Base-by-base conservation (phyloP, 164 flowering plant genomes). In the Akebia trifoliata region DNA sequence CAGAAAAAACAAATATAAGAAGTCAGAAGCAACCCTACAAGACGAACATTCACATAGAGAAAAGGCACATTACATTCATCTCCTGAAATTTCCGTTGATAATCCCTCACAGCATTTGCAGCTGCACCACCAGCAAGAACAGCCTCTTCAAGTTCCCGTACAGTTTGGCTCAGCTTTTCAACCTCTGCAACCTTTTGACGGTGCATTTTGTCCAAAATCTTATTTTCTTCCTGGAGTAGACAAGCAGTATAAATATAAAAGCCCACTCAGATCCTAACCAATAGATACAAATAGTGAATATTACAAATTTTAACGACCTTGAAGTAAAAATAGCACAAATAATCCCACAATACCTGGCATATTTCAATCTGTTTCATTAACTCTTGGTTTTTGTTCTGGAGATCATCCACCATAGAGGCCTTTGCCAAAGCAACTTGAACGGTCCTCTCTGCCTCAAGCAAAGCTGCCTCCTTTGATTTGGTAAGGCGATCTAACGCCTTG, bases 391-490 rank as follows among this genome's bases (percentile, higher is more conserved):
- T 90, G 60, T 93, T 93, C 63, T 93, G 99, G 30, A 93, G 87
- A 72, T 93, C 97, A 78, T 93, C 99, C 57, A 93, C 99, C 96
- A 90, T 80, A 34, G 97, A 90, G 21, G 99, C 99, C 79, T 87
- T 93, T 42, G 86, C 95, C 70, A 93, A 69, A 36, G 99, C 99
- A 66, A 75, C 68, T 66, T 86, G 86, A 44, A 93, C 95, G 32
- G 97, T 87, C 64, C 89, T 93, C 70, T 93, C 99, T 43, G 96
- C 96, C 54, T 93, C 99, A 58, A 93, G 83, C 58, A 93, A 76
- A 54, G 97, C 99, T 56, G 97, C 97, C 76, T 94, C 99, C 71
- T 94, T 94, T 28, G 99, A 87, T 69, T 94, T 94, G n/a, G 99
- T 94, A 34, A 94, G 84, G 28, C 99, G 97, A 70, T 94, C 99